phyloP scores from a whole-genome alignment of 805 yeast species.

The Brettanomyces custersianus region DNA sequence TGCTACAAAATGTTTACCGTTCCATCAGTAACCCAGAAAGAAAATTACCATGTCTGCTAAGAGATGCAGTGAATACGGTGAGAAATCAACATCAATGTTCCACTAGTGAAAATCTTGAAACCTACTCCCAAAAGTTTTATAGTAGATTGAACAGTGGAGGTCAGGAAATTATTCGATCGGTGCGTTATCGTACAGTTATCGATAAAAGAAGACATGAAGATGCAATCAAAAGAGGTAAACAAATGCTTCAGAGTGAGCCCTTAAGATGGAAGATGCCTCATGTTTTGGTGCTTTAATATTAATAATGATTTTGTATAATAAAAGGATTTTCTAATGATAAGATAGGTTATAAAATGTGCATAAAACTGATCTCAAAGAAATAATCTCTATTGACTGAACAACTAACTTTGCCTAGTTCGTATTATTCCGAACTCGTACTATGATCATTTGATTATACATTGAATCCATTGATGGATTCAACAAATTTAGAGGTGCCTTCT shows the following conservation, averaged over 20 bases:
- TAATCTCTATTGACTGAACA: no score
- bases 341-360: no score
- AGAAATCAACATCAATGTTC: background rate
- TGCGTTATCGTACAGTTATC: conserved; percentile 21
- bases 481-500: no score
- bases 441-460: no score
- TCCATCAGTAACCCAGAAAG: conserved; percentile 24
- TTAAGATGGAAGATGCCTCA: conserved; percentile 2
- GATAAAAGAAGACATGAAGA: conserved; percentile 20
- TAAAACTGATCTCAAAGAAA: no score
- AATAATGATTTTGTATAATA: no score
- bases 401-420: no score
- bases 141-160: conserved; percentile 15
- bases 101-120: conserved; percentile 6
- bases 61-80: background rate
- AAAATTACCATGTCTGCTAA: background rate
- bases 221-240: background rate
- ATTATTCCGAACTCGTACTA: no score
- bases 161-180: conserved; percentile 19
- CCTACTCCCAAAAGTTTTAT: conserved; percentile 22
- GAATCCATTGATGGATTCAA: no score
- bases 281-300: background rate
- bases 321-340: no score
- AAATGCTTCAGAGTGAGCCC: conserved; percentile 1
- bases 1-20: conserved; percentile 38